Evolutionary conservation across 805 yeast species (phyloP).

Genomic region (Ogataea angusta): DNA sequence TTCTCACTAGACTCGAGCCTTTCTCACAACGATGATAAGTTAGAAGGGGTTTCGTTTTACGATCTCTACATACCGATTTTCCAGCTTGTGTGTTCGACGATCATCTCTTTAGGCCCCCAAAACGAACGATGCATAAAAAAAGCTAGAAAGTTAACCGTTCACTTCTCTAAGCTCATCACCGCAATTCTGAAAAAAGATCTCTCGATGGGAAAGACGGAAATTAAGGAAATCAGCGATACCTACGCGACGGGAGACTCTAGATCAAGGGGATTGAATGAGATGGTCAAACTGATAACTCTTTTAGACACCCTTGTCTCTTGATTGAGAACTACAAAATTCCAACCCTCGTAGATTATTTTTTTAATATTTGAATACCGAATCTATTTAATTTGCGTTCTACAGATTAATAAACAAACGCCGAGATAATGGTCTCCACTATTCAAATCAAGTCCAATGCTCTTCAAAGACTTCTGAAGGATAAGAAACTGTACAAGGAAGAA

Average conservation of each 20-base stretch:
- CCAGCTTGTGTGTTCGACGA: constrained; percentile 63
- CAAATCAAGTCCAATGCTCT: constrained; percentile 73
- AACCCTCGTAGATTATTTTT: neutral
- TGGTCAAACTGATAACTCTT: constrained; percentile 29
- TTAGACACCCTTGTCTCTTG: constrained; percentile 25
- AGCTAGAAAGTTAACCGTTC: constrained; percentile 48
- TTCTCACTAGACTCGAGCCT: constrained; percentile 54
- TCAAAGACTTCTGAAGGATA: constrained; percentile 68
- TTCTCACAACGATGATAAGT: constrained; percentile 24
- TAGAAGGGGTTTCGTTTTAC: constrained; percentile 46
- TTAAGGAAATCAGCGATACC: neutral
- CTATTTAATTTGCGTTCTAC: neutral
- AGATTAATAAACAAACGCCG: no score
- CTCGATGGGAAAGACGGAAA: constrained; percentile 14
- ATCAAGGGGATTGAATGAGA: constrained; percentile 20
- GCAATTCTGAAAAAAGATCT: constrained; percentile 42
- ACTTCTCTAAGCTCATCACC: constrained; percentile 52
- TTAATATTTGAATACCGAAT: neutral
- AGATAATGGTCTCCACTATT: constrained; percentile 56
- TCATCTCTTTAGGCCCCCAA: constrained; percentile 75
- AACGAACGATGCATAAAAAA: constrained; percentile 56
- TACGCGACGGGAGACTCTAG: neutral
- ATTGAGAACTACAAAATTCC: neutral
- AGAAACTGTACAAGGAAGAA: constrained; percentile 57
- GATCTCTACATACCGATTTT: constrained; percentile 72